Percentiles rank a stretch among this genome's conserved stretches.
These are phyloP conservation scores for Xylariaceae sp. DNA, from an alignment of 2,329 filamentous ascomycete species.

Conservation along the genomic window DNA sequence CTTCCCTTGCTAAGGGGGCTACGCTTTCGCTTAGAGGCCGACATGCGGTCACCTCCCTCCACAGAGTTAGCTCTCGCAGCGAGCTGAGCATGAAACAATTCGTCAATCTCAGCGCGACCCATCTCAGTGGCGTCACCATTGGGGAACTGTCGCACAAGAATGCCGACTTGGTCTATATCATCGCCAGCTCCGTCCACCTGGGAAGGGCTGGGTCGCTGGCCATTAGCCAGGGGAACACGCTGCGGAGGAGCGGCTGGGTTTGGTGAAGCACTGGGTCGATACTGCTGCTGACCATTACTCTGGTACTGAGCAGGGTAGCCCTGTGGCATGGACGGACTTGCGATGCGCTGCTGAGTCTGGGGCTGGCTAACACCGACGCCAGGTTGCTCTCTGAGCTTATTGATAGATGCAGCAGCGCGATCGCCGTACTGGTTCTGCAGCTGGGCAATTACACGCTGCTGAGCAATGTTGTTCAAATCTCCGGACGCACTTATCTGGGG, in stretches of 20 bases:
- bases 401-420: slow-evolving; percentile 61
- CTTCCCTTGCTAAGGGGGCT: slow-evolving; percentile 20
- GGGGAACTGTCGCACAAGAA: slow-evolving; percentile 54
- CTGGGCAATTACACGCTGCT: slow-evolving; percentile 49
- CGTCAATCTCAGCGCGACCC: slow-evolving; percentile 60
- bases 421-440: slow-evolving; percentile 56
- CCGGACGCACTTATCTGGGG: slow-evolving; percentile 7
- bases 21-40: slow-evolving; percentile 55
- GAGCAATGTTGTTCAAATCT: slow-evolving; percentile 13
- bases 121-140: slow-evolving; percentile 51
- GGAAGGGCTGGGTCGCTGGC: slow-evolving; percentile 39
- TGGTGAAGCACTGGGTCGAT: slow-evolving; percentile 20
- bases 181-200: slow-evolving; percentile 74
- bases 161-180: slow-evolving; percentile 51
- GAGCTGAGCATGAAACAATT: slow-evolving; percentile 63
- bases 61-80: slow-evolving; percentile 60
- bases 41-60: slow-evolving; percentile 71
- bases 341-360: slow-evolving; percentile 26
- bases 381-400: slow-evolving; percentile 45
- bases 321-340: slow-evolving; percentile 23
- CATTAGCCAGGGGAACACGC: slow-evolving; percentile 37
- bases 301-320: slow-evolving; percentile 26
- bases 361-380: slow-evolving; percentile 24
- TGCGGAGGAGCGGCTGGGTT: slow-evolving; percentile 28
- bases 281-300: slow-evolving; percentile 31